Evolutionary conservation across 208 protist species (phyloP).

Genomic region (Trypanosoma caninum): DNA sequence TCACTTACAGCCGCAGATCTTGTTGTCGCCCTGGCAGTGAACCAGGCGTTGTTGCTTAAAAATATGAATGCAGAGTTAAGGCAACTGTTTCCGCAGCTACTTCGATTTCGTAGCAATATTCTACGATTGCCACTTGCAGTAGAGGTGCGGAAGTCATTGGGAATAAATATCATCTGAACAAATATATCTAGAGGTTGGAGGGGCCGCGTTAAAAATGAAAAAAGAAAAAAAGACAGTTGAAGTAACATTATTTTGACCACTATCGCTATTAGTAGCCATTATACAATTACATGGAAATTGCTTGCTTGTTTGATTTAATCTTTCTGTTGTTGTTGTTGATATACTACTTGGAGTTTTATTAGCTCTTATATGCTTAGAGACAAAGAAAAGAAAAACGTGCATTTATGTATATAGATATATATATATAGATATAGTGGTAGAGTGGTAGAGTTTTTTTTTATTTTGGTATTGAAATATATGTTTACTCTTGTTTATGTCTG

Average conservation of each 20-base stretch:
- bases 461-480: background rate
- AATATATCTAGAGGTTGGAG: too few species aligned
- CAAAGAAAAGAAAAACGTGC: too few species aligned
- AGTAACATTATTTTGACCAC: too few species aligned
- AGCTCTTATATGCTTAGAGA: too few species aligned
- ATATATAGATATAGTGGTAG: background rate
- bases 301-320: too few species aligned
- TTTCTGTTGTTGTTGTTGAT: too few species aligned
- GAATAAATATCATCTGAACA: constrained; percentile 23
- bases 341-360: too few species aligned
- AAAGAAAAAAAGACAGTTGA: too few species aligned
- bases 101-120: constrained; percentile 46
- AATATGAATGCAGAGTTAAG: constrained; percentile 24
- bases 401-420: background rate
- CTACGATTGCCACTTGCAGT: constrained; percentile 49
- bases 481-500: background rate
- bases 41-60: constrained; percentile 22
- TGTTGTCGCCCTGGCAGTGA: constrained; percentile 42
- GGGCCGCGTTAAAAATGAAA: too few species aligned
- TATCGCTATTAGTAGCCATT: too few species aligned
- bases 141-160: constrained; percentile 56
- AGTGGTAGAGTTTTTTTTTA: too few species aligned
- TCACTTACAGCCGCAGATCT: constrained; percentile 73
- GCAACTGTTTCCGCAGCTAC: constrained; percentile 24
- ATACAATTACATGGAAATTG: too few species aligned